Base-by-base conservation (phyloP, 306 rosid genomes). In the Abrus precatorius region DNA sequence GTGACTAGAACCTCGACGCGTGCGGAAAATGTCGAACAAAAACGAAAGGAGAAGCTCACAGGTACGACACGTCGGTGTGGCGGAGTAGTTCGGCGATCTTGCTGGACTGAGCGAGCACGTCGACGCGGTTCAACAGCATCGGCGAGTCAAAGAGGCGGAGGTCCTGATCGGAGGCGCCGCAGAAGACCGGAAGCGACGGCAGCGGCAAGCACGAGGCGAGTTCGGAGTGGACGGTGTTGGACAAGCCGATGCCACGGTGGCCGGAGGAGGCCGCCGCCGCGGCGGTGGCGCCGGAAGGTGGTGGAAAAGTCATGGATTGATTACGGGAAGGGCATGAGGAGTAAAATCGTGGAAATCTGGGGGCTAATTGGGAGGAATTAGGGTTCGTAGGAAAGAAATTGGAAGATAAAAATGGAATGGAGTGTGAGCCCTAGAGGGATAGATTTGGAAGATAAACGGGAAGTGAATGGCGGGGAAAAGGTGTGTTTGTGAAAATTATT, bases 401-500 rank as follows among this genome's bases (percentile, higher is more conserved):
- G 27, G 43, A 14, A n/a, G 12, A 13, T 41, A 12, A 0, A 3
- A 10, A 6, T 20, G 4, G 7, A 38, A 14, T 14, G 56, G 41
- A 82, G 90, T 67, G 29, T 32, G 78, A 89, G 85, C 91, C 93
- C 92, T 89, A 87, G 74, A 75, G 65, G 83, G 83, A 62, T 40
- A 90, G 88, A 87, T 84, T 89, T 83, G 91, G 86, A 72, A 86
- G 62, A 81, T 55, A 84, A 87, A 59, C 56, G 82, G 69, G 63
- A 92, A 65, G 83, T 87, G 86, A 89, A 83, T 95, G 99, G 99
- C 99, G 99, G 97, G 99, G 95, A 88, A 91, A 86, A 85, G 73
- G 82, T 47, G 86, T 5, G 29, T 70, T 81, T 66, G 55, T 78
- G 81, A 76, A 84, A 78, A 88, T 9, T 74, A 72, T 41, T 80